These are phyloP conservation scores for Russula griseocarnosa DNA, from an alignment of 768 basidiomycete species.

Conservation along the genomic window DNA sequence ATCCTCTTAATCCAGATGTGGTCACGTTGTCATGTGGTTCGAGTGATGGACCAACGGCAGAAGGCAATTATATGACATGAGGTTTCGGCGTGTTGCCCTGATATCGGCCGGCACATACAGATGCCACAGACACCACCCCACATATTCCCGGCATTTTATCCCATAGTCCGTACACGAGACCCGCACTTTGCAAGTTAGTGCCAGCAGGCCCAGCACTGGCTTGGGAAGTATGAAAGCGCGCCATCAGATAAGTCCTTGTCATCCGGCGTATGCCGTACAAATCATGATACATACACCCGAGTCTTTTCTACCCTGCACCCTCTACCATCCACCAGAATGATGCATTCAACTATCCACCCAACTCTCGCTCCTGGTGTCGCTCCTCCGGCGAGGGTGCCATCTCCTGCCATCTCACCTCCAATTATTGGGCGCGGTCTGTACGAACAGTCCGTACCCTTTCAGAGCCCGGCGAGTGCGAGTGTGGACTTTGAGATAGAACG, in stretches of 20 bases:
- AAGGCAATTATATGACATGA: conserved; percentile 11
- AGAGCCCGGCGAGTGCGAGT: conserved; percentile 40
- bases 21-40: conserved; percentile 12
- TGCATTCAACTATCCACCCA: conserved; percentile 21
- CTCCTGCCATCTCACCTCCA: conserved; percentile 27
- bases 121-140: neutral
- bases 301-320: conserved; percentile 17
- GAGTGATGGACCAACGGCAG: conserved; percentile 1
- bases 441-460: conserved; percentile 35
- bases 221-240: neutral
- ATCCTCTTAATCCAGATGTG: neutral
- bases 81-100: conserved; percentile 23
- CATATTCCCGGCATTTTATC: conserved; percentile 7
- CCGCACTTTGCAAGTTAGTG: neutral
- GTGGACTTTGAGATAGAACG: conserved; percentile 64
- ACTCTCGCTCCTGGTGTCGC: neutral
- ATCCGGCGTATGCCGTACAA: conserved; percentile 9
- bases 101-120: conserved; percentile 13
- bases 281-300: neutral
- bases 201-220: neutral
- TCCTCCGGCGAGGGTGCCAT: conserved; percentile 15
- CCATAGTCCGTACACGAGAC: conserved; percentile 8
- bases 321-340: conserved; percentile 21
- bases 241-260: conserved; percentile 23
- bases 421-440: conserved; percentile 20